Percentiles rank a stretch among this genome's conserved stretches.
Conservation (phyloP, 495 filamentous ascomycete genomes). For the Haplographium delicatum region DNA sequence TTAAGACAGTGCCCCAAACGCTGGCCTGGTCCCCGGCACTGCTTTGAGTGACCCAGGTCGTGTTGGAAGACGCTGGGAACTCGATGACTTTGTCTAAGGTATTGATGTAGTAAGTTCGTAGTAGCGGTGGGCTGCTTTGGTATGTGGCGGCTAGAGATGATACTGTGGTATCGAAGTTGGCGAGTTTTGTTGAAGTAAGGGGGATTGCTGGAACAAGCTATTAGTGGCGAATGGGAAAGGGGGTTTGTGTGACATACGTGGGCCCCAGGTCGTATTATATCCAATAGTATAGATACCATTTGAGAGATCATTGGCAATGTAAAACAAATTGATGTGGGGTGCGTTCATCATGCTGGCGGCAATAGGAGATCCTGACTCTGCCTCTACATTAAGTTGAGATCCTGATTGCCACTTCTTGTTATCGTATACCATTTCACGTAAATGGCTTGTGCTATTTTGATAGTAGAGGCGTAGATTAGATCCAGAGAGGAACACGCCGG, state of each 20-base stretch:
- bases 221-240: not conserved
- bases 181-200: not conserved
- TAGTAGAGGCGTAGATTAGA: not conserved
- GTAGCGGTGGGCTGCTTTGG: not conserved
- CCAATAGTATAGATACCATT: not conserved
- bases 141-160: not conserved
- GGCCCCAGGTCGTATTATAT: not conserved
- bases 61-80: not conserved
- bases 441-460: not conserved
- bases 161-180: not conserved
- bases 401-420: not conserved
- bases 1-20: no score
- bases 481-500: not conserved
- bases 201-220: not conserved
- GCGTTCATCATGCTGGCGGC: not conserved
- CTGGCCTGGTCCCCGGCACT: no score
- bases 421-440: not conserved
- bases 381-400: not conserved
- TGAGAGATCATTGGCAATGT: not conserved
- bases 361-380: not conserved
- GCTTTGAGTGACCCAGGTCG: no score
- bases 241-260: not conserved
- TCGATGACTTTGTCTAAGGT: not conserved
- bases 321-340: constrained; percentile 3
- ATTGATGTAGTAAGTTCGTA: not conserved